These are phyloP conservation scores for Prunus yedoensis DNA, from an alignment of 331 rosid genomes.

Conservation along the genomic window DNA sequence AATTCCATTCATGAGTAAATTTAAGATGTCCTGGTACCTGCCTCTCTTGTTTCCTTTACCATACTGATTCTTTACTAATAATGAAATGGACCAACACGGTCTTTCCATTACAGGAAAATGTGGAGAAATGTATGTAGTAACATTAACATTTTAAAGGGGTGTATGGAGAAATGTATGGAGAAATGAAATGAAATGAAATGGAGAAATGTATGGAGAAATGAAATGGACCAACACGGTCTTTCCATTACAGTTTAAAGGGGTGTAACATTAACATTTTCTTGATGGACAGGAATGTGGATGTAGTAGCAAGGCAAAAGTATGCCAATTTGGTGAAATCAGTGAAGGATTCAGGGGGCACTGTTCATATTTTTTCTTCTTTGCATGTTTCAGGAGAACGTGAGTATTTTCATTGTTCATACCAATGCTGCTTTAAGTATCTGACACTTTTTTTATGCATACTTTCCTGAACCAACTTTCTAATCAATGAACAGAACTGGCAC, in stretches of 20 bases:
- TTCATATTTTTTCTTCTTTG: slow-evolving; percentile 88
- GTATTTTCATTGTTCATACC: slow-evolving; percentile 22
- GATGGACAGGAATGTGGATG: slow-evolving; percentile 71
- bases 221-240: neutral
- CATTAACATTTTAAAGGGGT: neutral
- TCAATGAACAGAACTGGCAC: slow-evolving; percentile 73
- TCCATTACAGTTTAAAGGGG: neutral
- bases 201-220: neutral
- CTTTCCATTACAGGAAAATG: too few species aligned
- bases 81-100: neutral
- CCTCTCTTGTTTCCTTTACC: neutral
- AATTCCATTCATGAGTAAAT: neutral
- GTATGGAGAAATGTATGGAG: too few species aligned
- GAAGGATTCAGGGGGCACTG: slow-evolving; percentile 80
- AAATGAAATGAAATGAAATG: too few species aligned
- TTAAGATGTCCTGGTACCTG: neutral
- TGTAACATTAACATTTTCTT: slow-evolving; percentile 13
- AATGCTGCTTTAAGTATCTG: slow-evolving; percentile 2
- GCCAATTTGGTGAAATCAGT: slow-evolving; percentile 83
- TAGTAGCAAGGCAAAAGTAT: slow-evolving; percentile 55
- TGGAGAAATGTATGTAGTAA: neutral
- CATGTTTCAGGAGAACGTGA: slow-evolving; percentile 99
- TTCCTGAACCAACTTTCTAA: slow-evolving; percentile 1
- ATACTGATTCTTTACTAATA: neutral
- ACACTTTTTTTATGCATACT: neutral